These are phyloP conservation scores for Pistacia integerrima DNA, from an alignment of 345 rosid genomes.

Conservation along the genomic window DNA sequence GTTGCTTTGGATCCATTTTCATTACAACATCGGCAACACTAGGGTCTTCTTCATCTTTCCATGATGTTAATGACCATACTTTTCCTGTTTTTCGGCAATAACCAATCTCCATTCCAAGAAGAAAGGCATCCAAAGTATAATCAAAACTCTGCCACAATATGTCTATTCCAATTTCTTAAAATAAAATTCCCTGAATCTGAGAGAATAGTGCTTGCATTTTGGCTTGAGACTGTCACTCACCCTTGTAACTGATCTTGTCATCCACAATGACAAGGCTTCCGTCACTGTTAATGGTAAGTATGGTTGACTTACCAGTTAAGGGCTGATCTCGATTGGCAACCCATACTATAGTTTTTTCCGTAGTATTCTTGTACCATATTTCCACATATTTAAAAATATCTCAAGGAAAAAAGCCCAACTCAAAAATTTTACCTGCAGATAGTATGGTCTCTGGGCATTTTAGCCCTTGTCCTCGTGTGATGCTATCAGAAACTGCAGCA, in stretches of 20 bases:
- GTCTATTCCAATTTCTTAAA: slow-evolving; percentile 20
- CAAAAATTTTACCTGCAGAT: too few species aligned
- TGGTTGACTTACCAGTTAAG: too few species aligned
- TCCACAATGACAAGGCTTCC: slow-evolving; percentile 13
- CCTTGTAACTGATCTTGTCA: slow-evolving; percentile 2
- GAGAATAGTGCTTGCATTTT: slow-evolving; percentile 12
- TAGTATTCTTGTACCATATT: too few species aligned
- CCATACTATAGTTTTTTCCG: too few species aligned
- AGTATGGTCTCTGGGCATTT: too few species aligned
- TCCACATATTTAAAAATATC: too few species aligned
- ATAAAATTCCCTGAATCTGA: slow-evolving; percentile 33
- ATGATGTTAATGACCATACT: slow-evolving; percentile 16
- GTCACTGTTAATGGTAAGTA: neutral
- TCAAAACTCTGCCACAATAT: slow-evolving; percentile 33
- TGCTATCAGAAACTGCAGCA: too few species aligned
- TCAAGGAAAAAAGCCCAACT: too few species aligned
- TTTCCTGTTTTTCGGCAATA: slow-evolving; percentile 12
- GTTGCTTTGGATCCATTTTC: slow-evolving; percentile 5
- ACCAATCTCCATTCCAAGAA: slow-evolving; percentile 25
- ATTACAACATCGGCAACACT: neutral
- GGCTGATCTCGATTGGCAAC: too few species aligned
- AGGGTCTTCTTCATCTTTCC: slow-evolving; percentile 30
- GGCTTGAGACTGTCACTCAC: neutral
- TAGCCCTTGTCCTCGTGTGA: too few species aligned
- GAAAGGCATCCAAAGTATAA: slow-evolving; percentile 10